A percentile compares a stretch with the other conserved stretches of the same genome.
These are phyloP conservation scores for Coemansia sp. DNA, from an alignment of 192 early-diverging fungal species.

Conservation along the genomic window DNA sequence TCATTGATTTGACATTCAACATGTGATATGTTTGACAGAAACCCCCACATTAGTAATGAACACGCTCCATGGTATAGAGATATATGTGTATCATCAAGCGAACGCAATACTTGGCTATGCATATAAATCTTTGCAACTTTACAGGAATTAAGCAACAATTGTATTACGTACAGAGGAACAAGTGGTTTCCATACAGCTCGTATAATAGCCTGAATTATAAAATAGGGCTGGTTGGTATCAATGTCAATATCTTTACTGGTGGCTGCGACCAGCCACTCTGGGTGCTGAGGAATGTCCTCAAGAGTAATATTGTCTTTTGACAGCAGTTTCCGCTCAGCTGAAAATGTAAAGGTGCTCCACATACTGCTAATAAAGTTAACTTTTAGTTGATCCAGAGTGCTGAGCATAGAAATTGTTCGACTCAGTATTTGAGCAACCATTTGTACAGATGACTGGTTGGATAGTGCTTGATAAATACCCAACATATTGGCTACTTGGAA, in stretches of 20 bases:
- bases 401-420: not conserved
- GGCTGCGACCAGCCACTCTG: not conserved
- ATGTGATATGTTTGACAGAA: too few relatives aligned
- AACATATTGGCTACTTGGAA: not conserved
- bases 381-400: not conserved
- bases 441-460: not conserved
- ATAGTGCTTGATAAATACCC: not conserved
- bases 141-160: not conserved
- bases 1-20: too few relatives aligned
- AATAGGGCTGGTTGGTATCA: not conserved
- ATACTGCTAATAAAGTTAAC: not conserved
- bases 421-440: not conserved
- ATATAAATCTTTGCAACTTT: not conserved
- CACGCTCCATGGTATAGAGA: too few relatives aligned
- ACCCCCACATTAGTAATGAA: too few relatives aligned
- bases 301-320: not conserved
- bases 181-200: not conserved
- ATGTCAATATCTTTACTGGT: not conserved
- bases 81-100: not conserved
- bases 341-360: not conserved
- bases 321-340: not conserved
- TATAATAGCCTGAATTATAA: not conserved
- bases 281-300: not conserved
- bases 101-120: not conserved
- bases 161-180: not conserved